Percentiles rank a stretch among this genome's conserved stretches.
Conservation (phyloP, 2,329 filamentous ascomycete genomes). For the Sclerotinia subarctica region DNA sequence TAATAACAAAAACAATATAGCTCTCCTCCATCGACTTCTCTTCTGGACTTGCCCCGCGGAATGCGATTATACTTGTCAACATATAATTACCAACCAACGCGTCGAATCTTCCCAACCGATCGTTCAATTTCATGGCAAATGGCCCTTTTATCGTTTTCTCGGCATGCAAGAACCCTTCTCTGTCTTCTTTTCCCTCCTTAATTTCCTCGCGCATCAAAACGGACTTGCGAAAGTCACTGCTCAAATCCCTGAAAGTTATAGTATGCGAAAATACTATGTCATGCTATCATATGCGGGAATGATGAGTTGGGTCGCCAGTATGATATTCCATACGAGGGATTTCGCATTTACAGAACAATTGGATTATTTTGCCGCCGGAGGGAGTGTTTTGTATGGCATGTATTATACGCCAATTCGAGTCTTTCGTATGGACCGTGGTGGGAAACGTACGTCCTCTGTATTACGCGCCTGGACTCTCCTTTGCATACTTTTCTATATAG, state of each 20-base stretch:
- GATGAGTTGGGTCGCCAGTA: conserved; percentile 80
- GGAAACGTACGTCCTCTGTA: conserved; percentile 42
- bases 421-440: conserved; percentile 70
- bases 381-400: conserved; percentile 83
- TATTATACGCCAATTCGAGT: conserved; percentile 82
- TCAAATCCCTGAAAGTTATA: conserved; percentile 68
- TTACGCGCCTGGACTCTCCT: conserved; percentile 72
- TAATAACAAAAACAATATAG: conserved; percentile 46
- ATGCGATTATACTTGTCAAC: conserved; percentile 98
- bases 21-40: conserved; percentile 78
- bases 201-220: conserved; percentile 79
- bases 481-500: conserved; percentile 67
- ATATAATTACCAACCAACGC: conserved; percentile 76
- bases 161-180: conserved; percentile 95
- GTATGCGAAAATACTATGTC: conserved; percentile 77
- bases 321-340: conserved; percentile 90
- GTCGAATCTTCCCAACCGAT: conserved; percentile 63
- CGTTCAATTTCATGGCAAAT: conserved; percentile 97
- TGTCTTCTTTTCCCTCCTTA: conserved; percentile 89
- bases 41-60: conserved; percentile 90
- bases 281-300: conserved; percentile 77
- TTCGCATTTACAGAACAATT: conserved; percentile 83
- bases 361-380: conserved; percentile 94
- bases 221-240: conserved; percentile 71
- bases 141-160: conserved; percentile 87